Conservation (phyloP, 2,329 filamentous ascomycete species). For the Cladophialophora immunda region DNA sequence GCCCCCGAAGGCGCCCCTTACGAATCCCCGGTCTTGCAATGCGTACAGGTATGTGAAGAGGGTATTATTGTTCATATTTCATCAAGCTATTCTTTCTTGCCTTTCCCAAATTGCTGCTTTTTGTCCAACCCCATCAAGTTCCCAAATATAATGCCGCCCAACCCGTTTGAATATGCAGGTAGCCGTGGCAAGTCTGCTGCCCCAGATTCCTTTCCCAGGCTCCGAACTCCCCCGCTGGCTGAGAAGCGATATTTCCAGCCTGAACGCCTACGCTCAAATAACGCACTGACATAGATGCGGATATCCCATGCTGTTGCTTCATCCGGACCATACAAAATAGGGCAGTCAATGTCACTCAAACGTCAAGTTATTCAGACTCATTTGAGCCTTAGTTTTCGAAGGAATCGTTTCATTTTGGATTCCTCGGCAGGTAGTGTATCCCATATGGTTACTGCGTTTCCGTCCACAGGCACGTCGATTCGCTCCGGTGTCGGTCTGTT, state of each 20-base stretch:
- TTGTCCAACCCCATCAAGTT: background rate
- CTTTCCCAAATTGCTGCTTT: background rate
- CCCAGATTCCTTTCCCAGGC: background rate
- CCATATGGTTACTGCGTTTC: conserved; percentile 53
- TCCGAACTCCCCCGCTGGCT: background rate
- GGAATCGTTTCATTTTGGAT: conserved; percentile 54
- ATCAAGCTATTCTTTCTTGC: background rate
- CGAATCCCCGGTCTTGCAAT: background rate
- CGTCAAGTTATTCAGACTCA: conserved; percentile 9
- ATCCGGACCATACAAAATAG: conserved; percentile 15
- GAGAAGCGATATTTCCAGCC: conserved; percentile 8
- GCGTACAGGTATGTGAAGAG: background rate
- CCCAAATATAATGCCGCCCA: background rate
- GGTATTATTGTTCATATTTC: conserved; percentile 8
- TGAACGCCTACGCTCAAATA: conserved; percentile 33
- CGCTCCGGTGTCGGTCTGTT: conserved; percentile 64
- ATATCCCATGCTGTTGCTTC: conserved; percentile 2
- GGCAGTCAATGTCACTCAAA: background rate
- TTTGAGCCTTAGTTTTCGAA: conserved; percentile 50
- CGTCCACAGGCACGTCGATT: conserved; percentile 59
- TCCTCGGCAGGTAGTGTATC: conserved; percentile 53
- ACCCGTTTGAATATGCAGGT: background rate
- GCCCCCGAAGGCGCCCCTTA: background rate
- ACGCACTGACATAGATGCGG: conserved; percentile 10
- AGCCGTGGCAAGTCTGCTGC: background rate